Percentiles rank a stretch among this genome's conserved stretches.
Evolutionary conservation across 179 eudicot species (phyloP).

Genomic region (Silene coronaria): DNA sequence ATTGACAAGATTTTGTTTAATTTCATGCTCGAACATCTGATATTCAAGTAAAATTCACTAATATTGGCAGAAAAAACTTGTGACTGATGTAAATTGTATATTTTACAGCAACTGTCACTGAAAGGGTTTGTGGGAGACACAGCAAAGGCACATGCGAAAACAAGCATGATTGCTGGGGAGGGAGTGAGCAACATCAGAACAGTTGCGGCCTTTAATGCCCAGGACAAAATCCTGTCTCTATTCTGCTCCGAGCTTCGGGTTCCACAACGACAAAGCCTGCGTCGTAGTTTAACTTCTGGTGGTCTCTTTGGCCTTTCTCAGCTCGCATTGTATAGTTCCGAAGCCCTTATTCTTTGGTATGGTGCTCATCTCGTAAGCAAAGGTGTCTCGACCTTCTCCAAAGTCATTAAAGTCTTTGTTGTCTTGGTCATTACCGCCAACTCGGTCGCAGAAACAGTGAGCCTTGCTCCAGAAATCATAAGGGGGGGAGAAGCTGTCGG

Average conservation of each 20-base stretch:
- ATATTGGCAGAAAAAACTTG: background rate
- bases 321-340: constrained; percentile 87
- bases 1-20: background rate
- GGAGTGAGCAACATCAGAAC: constrained; percentile 98
- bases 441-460: constrained; percentile 92
- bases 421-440: constrained; percentile 92
- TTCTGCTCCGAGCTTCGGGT: constrained; percentile 64
- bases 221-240: constrained; percentile 71
- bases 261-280: constrained; percentile 74
- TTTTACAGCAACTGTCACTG: constrained; percentile 82
- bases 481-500: constrained; percentile 93
- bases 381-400: constrained; percentile 86
- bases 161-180: constrained; percentile 99
- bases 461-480: constrained; percentile 93
- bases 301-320: constrained; percentile 87
- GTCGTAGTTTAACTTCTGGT: constrained; percentile 70
- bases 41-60: background rate
- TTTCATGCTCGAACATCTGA: background rate
- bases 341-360: constrained; percentile 94
- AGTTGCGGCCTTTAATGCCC: constrained; percentile 98
- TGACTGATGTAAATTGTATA: constrained; percentile 1
- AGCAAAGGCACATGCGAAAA: constrained; percentile 97
- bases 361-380: constrained; percentile 85
- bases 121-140: constrained; percentile 99
- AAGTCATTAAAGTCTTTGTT: constrained; percentile 87